Evolutionary conservation across 345 rosid species (phyloP), one percentile per base, ranked within the genome.

Genomic region (Rhizophora apiculata): DNA sequence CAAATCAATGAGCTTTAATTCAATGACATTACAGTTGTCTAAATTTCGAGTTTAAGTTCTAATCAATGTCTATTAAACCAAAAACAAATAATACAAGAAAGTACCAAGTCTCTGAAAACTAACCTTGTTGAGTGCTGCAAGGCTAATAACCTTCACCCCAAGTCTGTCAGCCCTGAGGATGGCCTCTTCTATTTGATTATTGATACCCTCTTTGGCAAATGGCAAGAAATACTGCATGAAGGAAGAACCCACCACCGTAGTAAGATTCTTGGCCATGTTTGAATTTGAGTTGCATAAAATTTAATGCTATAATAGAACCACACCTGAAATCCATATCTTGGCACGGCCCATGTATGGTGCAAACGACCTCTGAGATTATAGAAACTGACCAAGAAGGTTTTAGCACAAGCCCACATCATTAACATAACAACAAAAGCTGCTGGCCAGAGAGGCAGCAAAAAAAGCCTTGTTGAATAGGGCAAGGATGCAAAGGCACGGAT

Each of bases 41-140:
- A 34, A 34, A 6, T 34, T 34, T 34, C 1, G 6, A 34, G 37
- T 34, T 34, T 6, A 8, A 34, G 8, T 8, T 34, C 1, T 34
- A 34, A 7, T 34, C 8, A 34, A 34, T 34, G 8, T 1, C 8
- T 7, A 34, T 34, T 34, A 51, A 51, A 37, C 5, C 20, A 20
- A 61, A 31, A 29, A 31, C 7, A 5, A 19, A 24, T 31, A 46
- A 3, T 5, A 1, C 0, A 3, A 29, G 0, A 60, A 51, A 46
- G 29, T 11, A 27, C n/a, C 11, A 18, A 63, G 26, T 26, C 20
- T 46, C 15, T 16, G 70, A 56, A 10, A 18, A 63, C 70, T 27
- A 61, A 89, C 96, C 96, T 90, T 90, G 69, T 90, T 90, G 67
- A 90, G 77, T 72, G 99, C 99, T 74, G 99, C 99, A 76, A 96